Conservation (phyloP, 495 filamentous ascomycete genomes). For the Penicillium angulare region DNA sequence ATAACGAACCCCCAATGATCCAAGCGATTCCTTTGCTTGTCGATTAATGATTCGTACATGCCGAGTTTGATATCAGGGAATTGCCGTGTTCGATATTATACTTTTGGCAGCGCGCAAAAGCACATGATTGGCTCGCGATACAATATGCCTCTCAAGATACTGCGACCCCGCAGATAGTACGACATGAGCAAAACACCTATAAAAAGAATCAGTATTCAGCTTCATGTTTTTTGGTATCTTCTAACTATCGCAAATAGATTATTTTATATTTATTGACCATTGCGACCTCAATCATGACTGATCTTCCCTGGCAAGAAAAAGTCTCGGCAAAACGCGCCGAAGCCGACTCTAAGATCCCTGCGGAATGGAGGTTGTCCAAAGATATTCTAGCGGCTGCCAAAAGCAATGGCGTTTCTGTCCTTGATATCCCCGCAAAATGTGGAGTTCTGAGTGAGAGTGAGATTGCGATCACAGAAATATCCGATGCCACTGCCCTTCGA, state of each 20-base stretch:
- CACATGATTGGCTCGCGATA: not conserved
- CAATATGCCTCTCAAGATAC: not conserved
- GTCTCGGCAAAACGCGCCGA: constrained; percentile 9
- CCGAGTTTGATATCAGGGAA: no score
- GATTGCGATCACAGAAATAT: constrained; percentile 52
- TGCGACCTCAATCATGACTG: not conserved
- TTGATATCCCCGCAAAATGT: constrained; percentile 35
- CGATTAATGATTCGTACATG: no score
- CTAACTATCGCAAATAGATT: not conserved
- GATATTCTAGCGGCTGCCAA: not conserved
- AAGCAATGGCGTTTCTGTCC: not conserved
- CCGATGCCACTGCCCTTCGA: constrained; percentile 44
- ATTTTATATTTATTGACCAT: not conserved
- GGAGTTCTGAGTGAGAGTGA: constrained; percentile 50
- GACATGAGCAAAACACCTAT: not conserved
- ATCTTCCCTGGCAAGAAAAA: constrained; percentile 9
- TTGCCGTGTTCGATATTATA: no score
- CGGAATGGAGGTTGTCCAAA: constrained; percentile 5
- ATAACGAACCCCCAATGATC: no score
- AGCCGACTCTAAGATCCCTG: constrained; percentile 6
- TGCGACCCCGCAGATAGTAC: not conserved
- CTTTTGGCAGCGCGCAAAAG: not conserved
- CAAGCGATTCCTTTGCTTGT: no score
- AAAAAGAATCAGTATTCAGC: not conserved
- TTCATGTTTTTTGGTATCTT: not conserved